Evolutionary conservation across 805 yeast genomes (phyloP), one percentile per base, ranked within the genome.

Genomic region (Lipomyces kockii): DNA sequence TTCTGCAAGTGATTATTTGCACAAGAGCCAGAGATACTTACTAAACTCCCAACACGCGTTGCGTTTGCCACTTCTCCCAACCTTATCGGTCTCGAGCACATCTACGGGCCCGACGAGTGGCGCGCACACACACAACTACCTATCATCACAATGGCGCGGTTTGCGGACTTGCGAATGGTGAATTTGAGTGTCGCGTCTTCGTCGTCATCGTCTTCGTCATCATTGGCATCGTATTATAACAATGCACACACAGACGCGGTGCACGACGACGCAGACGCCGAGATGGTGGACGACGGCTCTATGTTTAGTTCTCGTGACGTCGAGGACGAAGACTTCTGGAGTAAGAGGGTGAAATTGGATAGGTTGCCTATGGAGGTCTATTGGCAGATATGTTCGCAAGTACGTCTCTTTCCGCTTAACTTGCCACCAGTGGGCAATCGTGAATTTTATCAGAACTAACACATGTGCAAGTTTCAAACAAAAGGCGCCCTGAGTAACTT

Each of bases 371-470:
- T 67, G 20, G 72, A 69, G 51, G 54, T 69, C 3, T 66, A 43
- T 27, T 69, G 72, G 72, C 56, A 56, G 20, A 69, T 68, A 6
- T 68, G 71, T 20, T 43, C 62, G 11, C 63, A 60, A 54, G 71
- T 67, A 25, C 5, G 69, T 51, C n/a, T 25, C n/a, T 46, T 29
- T 54, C 25, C 35, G 39, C 39, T 43, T 12, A 14, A 32, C 39
- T 54, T n/a, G 58, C n/a, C 20, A 46, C n/a, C 20, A 46, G 20
- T 39, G 9, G 14, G 22, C 25, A 25, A 22, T n/a, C 11, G 20
- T 55, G 35, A 25, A 29, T 7, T 6, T 8, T n/a, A 2, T 25
- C 27, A 25, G 6, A 32, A 32, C 43, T 56, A 17, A 32, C 17
- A 20, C 27, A 25, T 11, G 27, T 11, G 51, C 14, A 20, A 25